phyloP scores from a whole-genome alignment of 75 land plant species.

The Cunninghamia lanceolata region DNA sequence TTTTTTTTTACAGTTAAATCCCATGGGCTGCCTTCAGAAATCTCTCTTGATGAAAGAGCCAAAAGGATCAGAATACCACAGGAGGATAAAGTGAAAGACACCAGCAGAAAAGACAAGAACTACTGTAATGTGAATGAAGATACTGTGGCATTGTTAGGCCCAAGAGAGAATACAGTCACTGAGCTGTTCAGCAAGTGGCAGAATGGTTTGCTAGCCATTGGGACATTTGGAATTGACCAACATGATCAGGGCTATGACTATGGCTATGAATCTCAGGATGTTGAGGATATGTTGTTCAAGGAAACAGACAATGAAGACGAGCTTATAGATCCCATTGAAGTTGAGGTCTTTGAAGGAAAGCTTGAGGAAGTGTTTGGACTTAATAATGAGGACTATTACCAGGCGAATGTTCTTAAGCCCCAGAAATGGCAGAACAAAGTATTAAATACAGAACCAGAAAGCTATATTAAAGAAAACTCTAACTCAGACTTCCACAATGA shows the following conservation, averaged over 20 bases:
- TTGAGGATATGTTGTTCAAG: not conserved
- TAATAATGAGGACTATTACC: not conserved
- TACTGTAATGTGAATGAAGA: slow-evolving; percentile 1
- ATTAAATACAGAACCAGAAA: not conserved
- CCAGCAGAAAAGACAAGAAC: not conserved
- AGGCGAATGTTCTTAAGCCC: not conserved
- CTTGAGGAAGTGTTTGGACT: slow-evolving; percentile 7
- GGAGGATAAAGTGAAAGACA: slow-evolving; percentile 1
- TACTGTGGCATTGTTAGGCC: slow-evolving; percentile 3
- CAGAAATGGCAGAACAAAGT: not conserved
- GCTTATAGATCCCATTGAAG: slow-evolving; percentile 2
- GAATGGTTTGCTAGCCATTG: slow-evolving; percentile 3
- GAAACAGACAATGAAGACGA: slow-evolving; percentile 3
- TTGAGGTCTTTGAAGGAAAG: slow-evolving; percentile 1
- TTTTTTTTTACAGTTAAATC: not conserved
- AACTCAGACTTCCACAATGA: not conserved
- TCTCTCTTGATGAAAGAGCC: slow-evolving; percentile 8
- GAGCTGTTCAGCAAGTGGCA: slow-evolving; percentile 4
- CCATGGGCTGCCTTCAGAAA: not conserved
- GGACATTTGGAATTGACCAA: slow-evolving; percentile 11
- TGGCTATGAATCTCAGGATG: slow-evolving; percentile 4
- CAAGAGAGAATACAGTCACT: not conserved
- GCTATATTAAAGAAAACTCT: not conserved
- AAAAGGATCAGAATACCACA: slow-evolving; percentile 1
- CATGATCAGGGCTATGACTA: not conserved